phyloP scores from a whole-genome alignment of 1,284 basidiomycete species.

The Ceratobasidium papillatum region DNA sequence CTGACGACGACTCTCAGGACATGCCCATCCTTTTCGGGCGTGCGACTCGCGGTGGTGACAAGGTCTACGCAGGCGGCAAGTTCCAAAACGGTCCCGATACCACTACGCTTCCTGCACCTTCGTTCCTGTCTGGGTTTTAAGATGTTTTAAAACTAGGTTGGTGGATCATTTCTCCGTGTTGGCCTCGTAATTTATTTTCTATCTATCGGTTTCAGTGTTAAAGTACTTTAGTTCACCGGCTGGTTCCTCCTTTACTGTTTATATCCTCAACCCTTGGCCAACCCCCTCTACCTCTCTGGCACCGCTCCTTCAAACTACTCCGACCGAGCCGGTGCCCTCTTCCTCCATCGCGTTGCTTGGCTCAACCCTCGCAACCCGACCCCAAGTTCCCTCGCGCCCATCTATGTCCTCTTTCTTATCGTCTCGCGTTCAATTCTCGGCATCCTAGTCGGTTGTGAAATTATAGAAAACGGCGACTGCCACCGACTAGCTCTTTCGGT shows the following conservation, averaged over 20 bases:
- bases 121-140: constrained; percentile 41
- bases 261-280: constrained; percentile 20
- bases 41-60: constrained; percentile 19
- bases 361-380: background rate
- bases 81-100: constrained; percentile 37
- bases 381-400: background rate
- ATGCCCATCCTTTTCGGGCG: constrained; percentile 26
- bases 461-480: constrained; percentile 35
- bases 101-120: constrained; percentile 31
- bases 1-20: constrained; percentile 29
- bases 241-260: constrained; percentile 22
- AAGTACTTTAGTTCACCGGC: constrained; percentile 37
- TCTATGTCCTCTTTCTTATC: constrained; percentile 14
- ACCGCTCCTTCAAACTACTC: constrained; percentile 5
- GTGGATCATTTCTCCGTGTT: no score
- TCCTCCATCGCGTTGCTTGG: background rate
- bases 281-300: constrained; percentile 7
- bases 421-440: constrained; percentile 29
- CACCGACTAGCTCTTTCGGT: constrained; percentile 19
- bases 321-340: constrained; percentile 23
- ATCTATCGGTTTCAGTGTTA: constrained; percentile 19
- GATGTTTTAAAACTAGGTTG: constrained; percentile 35
- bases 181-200: constrained; percentile 8
- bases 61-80: constrained; percentile 38
- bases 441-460: constrained; percentile 35